Conservation (phyloP, 148 eudicot genomes). For the Rheum nobile region DNA sequence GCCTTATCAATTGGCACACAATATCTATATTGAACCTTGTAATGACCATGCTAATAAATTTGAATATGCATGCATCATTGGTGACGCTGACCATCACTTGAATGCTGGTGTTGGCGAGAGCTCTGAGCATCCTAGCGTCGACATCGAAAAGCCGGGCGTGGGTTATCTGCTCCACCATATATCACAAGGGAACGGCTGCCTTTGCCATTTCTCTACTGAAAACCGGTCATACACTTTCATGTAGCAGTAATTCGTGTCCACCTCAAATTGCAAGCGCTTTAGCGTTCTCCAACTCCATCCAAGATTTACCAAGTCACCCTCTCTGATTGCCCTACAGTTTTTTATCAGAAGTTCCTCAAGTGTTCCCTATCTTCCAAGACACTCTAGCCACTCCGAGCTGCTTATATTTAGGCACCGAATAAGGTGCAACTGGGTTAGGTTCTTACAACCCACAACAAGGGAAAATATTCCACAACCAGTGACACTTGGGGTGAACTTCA, state of each 20-base stretch:
- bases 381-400: too few species aligned
- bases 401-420: conserved; percentile 60
- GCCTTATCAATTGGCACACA: too few species aligned
- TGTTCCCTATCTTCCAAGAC: too few species aligned
- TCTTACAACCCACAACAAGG: conserved; percentile 67
- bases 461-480: conserved; percentile 80
- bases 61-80: too few species aligned
- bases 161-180: conserved; percentile 62
- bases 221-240: conserved; percentile 72
- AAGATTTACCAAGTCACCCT: conserved; percentile 70
- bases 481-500: conserved; percentile 65
- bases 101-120: conserved; percentile 72
- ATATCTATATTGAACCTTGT: too few species aligned
- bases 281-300: conserved; percentile 65
- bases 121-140: conserved; percentile 53
- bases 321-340: conserved; percentile 81
- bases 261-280: conserved; percentile 51
- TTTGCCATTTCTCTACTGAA: conserved; percentile 64
- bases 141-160: conserved; percentile 80
- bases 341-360: conserved; percentile 58
- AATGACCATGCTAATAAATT: too few species aligned
- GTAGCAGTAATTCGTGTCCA: too few species aligned
- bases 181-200: conserved; percentile 59
- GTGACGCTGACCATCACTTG: conserved; percentile 75
- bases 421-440: conserved; percentile 46